These are phyloP conservation scores for Leccinum boreale DNA, from an alignment of 768 basidiomycete species.

Conservation along the genomic window DNA sequence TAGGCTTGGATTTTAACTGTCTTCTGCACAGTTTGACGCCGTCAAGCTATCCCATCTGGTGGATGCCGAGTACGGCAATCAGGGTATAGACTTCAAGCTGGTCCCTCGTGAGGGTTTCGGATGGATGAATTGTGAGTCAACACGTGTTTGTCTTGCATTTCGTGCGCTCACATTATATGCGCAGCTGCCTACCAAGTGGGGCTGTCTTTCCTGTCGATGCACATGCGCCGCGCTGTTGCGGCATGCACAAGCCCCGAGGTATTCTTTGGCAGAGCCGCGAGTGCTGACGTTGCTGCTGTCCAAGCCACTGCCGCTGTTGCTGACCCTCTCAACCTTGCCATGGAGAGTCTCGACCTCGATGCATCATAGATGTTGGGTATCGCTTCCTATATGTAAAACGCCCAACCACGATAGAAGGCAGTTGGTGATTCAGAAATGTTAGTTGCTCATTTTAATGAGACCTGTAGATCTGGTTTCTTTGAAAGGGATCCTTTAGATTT, in stretches of 20 bases:
- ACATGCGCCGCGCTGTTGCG: constrained; percentile 94
- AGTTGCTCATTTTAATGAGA: constrained; percentile 5
- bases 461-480: neutral
- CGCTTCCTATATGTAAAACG: constrained; percentile 7
- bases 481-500: neutral
- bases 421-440: neutral
- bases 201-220: constrained; percentile 86
- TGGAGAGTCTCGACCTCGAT: constrained; percentile 47
- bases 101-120: constrained; percentile 97
- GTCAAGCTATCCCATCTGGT: constrained; percentile 94
- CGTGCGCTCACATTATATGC: constrained; percentile 5
- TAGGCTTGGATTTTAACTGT: neutral
- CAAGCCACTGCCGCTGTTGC: constrained; percentile 37
- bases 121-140: constrained; percentile 87
- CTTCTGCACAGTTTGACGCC: constrained; percentile 73
- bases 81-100: constrained; percentile 97
- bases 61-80: constrained; percentile 95
- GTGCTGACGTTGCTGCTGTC: constrained; percentile 31
- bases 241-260: constrained; percentile 92
- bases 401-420: constrained; percentile 1
- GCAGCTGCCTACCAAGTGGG: constrained; percentile 95
- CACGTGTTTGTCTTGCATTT: neutral
- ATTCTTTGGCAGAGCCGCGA: constrained; percentile 62
- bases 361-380: constrained; percentile 17
- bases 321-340: constrained; percentile 61